These are phyloP conservation scores for Saccharomycopsis fermentans DNA, from an alignment of 805 yeast genomes.

Conservation along the genomic window DNA sequence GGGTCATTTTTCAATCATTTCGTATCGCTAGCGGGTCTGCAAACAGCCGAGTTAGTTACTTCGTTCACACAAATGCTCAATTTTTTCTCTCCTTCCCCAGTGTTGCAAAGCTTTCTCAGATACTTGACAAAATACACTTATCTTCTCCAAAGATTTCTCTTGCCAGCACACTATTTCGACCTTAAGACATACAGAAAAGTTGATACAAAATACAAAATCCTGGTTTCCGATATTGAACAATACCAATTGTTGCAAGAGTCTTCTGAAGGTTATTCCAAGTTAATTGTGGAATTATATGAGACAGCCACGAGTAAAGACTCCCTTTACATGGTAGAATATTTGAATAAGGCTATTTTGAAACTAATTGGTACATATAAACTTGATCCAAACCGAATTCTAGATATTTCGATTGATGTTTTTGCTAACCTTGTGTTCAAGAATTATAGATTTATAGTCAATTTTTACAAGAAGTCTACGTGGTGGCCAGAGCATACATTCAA, in stretches of 20 bases:
- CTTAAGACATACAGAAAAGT: constrained; percentile 6
- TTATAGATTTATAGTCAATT: constrained; percentile 36
- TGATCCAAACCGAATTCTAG: constrained; percentile 63
- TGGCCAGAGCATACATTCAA: constrained; percentile 41
- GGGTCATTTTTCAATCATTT: constrained; percentile 6
- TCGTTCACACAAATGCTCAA: constrained; percentile 15
- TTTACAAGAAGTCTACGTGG: constrained; percentile 50
- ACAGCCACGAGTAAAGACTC: constrained; percentile 35
- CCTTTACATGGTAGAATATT: constrained; percentile 32
- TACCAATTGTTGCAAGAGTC: constrained; percentile 66
- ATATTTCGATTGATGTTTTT: constrained; percentile 47
- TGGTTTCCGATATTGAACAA: constrained; percentile 31
- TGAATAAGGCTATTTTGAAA: constrained; percentile 39
- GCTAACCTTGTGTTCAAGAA: constrained; percentile 35
- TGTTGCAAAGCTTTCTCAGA: constrained; percentile 5
- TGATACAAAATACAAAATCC: constrained; percentile 1
- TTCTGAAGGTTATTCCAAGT: constrained; percentile 65
- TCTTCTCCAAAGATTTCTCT: background rate
- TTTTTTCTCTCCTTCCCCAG: constrained; percentile 7
- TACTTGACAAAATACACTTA: background rate
- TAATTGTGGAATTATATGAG: constrained; percentile 38
- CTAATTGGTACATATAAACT: constrained; percentile 66
- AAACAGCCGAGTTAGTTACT: background rate
- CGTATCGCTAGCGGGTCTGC: background rate
- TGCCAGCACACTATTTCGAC: background rate